phyloP scores from a whole-genome alignment of 306 rosid genomes.

The Trifolium fragiferum region DNA sequence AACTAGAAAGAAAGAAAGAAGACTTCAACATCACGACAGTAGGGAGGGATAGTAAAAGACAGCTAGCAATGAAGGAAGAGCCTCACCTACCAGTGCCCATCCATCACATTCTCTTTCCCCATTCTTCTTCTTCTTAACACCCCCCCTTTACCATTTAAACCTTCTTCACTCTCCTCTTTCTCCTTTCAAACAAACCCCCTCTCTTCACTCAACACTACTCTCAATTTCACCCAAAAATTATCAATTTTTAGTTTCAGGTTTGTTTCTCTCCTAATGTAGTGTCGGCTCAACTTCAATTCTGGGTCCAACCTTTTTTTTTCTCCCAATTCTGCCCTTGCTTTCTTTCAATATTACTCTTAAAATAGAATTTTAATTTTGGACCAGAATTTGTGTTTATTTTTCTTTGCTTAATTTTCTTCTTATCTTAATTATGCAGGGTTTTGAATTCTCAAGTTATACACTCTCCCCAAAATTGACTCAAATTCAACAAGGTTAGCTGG shows the following conservation, averaged over 20 bases:
- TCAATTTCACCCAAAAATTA: conserved; percentile 24
- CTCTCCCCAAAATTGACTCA: not conserved
- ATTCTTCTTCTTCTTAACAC: conserved; percentile 45
- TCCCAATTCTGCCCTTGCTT: not conserved
- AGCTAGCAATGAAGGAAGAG: conserved; percentile 96
- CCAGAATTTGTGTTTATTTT: not conserved
- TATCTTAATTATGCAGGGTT: not conserved
- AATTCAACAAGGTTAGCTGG: conserved; percentile 39
- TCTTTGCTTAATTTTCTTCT: not conserved
- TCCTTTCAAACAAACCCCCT: conserved; percentile 53
- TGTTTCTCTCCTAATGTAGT: conserved; percentile 37
- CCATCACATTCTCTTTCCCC: conserved; percentile 48
- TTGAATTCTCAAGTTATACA: conserved; percentile 27
- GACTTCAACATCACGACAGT: conserved; percentile 79
- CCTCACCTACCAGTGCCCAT: conserved; percentile 70
- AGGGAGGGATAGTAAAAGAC: conserved; percentile 68
- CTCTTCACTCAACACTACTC: not conserved
- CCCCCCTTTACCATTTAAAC: conserved; percentile 55
- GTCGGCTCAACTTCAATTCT: conserved; percentile 7
- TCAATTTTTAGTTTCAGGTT: conserved; percentile 45
- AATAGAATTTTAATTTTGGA: not conserved
- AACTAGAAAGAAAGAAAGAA: conserved; percentile 40
- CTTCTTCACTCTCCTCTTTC: conserved; percentile 51
- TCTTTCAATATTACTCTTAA: not conserved
- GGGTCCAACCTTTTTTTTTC: not conserved